These are phyloP conservation scores for Teunomyces atbi DNA, from an alignment of 805 yeast genomes.

Conservation along the genomic window DNA sequence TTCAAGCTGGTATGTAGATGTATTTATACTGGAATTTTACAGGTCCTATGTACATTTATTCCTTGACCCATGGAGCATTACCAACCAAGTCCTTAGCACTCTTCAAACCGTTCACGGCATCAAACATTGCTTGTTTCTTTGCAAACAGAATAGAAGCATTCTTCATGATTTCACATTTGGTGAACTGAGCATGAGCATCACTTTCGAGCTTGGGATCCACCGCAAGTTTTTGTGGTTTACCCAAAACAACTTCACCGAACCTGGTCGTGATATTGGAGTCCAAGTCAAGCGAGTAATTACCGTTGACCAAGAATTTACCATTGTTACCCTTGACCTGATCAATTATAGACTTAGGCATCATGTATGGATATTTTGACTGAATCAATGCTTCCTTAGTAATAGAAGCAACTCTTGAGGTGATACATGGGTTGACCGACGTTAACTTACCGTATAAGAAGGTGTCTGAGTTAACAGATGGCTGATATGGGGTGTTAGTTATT, in stretches of 20 bases:
- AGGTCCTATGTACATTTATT: conserved; percentile 8
- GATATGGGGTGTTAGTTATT: conserved; percentile 11
- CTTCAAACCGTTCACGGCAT: conserved; percentile 29
- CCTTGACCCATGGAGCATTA: conserved; percentile 26
- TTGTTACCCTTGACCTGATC: conserved; percentile 18
- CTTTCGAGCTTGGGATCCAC: conserved; percentile 7
- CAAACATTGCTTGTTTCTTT: conserved; percentile 29
- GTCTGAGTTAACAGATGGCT: conserved; percentile 22
- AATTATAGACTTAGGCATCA: conserved; percentile 34
- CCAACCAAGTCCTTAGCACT: conserved; percentile 25
- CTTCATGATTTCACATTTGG: conserved; percentile 24
- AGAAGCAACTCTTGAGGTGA: conserved; percentile 37
- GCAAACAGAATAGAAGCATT: conserved; percentile 27
- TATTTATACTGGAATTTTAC: too few relatives aligned
- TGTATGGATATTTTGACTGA: conserved; percentile 41
- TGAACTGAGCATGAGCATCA: conserved; percentile 15
- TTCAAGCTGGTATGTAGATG: too few relatives aligned
- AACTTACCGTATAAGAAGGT: conserved; percentile 40
- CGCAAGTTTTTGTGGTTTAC: conserved; percentile 21
- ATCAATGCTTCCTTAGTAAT: conserved; percentile 38
- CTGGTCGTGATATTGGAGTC: conserved; percentile 23
- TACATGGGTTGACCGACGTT: conserved; percentile 24
- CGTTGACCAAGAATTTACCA: conserved; percentile 34
- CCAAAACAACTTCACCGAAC: conserved; percentile 31
- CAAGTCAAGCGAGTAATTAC: conserved; percentile 25